Percentiles rank a stretch among this genome's conserved stretches.
Conservation (phyloP, 139 green algal species). For the Chlamydomonas urium region DNA sequence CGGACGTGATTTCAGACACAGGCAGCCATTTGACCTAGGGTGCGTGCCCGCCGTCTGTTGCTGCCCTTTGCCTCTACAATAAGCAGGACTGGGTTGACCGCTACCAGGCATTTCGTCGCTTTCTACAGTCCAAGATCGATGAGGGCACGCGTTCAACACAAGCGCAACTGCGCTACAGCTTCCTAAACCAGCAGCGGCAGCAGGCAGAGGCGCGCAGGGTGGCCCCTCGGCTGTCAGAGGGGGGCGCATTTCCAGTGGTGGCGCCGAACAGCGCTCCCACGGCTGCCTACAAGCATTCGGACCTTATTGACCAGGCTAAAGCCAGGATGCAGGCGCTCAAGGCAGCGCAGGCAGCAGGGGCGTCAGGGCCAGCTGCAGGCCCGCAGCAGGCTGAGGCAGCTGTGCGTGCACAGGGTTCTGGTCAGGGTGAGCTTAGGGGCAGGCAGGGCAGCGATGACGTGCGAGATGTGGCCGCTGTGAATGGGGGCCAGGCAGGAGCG, state of each 20-base stretch:
- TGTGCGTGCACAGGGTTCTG: too few relatives aligned
- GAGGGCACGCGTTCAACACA: background rate
- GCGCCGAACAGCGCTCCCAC: background rate
- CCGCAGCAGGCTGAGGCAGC: background rate
- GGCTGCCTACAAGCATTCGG: background rate
- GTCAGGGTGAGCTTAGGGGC: too few relatives aligned
- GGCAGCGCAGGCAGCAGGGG: background rate
- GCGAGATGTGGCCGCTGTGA: too few relatives aligned
- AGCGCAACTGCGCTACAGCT: background rate
- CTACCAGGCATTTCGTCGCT: constrained; percentile 5
- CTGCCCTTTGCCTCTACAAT: background rate
- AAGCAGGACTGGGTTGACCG: constrained; percentile 17
- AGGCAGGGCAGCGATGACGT: too few relatives aligned
- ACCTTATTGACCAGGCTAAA: background rate
- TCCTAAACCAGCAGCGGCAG: background rate
- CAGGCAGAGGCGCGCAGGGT: background rate
- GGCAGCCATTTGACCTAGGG: too few relatives aligned
- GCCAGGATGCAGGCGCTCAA: too few relatives aligned
- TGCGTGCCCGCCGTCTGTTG: background rate
- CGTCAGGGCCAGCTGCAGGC: background rate
- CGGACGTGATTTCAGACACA: background rate
- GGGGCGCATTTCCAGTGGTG: too few relatives aligned
- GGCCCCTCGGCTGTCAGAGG: background rate
- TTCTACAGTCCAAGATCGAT: constrained; percentile 9
- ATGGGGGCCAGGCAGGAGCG: too few relatives aligned